Percentiles rank a stretch among this genome's conserved stretches.
These are phyloP conservation scores for Leptodontidium sp. DNA, from an alignment of 2,329 filamentous ascomycete species.

Conservation along the genomic window DNA sequence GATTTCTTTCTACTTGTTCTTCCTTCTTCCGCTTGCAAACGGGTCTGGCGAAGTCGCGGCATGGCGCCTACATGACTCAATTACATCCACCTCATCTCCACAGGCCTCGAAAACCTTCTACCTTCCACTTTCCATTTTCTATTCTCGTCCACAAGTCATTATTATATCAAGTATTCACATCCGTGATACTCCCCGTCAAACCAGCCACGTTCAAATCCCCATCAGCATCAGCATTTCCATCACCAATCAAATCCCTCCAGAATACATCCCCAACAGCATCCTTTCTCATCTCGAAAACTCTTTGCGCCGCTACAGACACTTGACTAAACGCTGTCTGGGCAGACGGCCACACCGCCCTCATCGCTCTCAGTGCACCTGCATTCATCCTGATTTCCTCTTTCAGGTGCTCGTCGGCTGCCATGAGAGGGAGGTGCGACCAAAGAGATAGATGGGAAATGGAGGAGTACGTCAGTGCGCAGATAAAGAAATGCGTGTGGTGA, in stretches of 20 bases:
- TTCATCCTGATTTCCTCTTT: constrained; percentile 82
- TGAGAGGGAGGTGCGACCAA: constrained; percentile 72
- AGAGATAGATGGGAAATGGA: constrained; percentile 83
- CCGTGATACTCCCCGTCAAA: constrained; percentile 10
- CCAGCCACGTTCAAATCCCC: neutral
- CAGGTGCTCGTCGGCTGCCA: constrained; percentile 68
- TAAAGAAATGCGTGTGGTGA: constrained; percentile 83
- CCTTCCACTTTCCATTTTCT: neutral
- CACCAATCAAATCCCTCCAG: constrained; percentile 28
- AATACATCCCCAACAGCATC: constrained; percentile 25
- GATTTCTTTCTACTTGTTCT: neutral
- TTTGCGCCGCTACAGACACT: constrained; percentile 77
- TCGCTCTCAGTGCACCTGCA: constrained; percentile 47
- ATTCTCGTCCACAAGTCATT: neutral
- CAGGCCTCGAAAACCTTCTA: neutral
- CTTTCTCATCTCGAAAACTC: constrained; percentile 58
- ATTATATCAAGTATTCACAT: neutral
- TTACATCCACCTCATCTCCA: neutral
- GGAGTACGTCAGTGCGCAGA: constrained; percentile 78
- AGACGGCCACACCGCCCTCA: constrained; percentile 36
- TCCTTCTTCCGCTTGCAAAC: neutral
- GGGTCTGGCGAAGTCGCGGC: neutral
- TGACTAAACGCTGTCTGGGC: constrained; percentile 73
- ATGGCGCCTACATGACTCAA: neutral
- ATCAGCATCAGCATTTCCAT: constrained; percentile 6